Conservation (phyloP, 768 basidiomycete genomes). For the Tulasnella sp. region DNA sequence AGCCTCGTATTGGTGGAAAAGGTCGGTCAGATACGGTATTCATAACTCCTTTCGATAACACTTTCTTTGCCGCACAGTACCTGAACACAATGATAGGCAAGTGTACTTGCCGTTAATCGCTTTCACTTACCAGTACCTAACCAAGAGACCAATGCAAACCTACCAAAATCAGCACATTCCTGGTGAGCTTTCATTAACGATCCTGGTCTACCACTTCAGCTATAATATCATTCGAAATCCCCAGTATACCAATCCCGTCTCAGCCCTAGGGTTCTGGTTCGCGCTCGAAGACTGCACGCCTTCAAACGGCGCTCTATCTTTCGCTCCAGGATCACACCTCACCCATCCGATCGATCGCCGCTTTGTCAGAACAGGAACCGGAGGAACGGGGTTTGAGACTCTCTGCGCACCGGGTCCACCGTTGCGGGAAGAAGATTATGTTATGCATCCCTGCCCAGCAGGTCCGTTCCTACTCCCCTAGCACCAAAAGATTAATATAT, state of each 20-base stretch:
- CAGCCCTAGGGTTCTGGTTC: slow-evolving; percentile 94
- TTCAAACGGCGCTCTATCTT: slow-evolving; percentile 75
- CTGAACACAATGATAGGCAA: slow-evolving; percentile 88
- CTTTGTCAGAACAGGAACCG: slow-evolving; percentile 63
- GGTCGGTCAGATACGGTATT: slow-evolving; percentile 37
- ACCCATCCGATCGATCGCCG: slow-evolving; percentile 65
- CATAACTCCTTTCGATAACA: background rate
- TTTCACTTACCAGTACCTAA: background rate
- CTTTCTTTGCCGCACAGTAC: slow-evolving; percentile 39
- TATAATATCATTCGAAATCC: slow-evolving; percentile 12
- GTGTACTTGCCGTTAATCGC: slow-evolving; percentile 25
- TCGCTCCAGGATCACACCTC: slow-evolving; percentile 84
- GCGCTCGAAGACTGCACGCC: slow-evolving; percentile 82
- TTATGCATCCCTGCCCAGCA: slow-evolving; percentile 61
- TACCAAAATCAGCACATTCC: slow-evolving; percentile 49
- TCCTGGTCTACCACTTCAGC: slow-evolving; percentile 4
- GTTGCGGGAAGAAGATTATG: slow-evolving; percentile 33
- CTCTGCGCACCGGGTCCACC: slow-evolving; percentile 32
- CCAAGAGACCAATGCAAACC: background rate
- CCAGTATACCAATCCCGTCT: slow-evolving; percentile 85
- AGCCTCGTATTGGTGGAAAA: slow-evolving; percentile 84
- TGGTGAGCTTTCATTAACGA: slow-evolving; percentile 36
- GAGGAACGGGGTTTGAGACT: slow-evolving; percentile 78
- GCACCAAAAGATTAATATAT: background rate
- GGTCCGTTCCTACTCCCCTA: slow-evolving; percentile 34